Base-by-base conservation (phyloP, 2,329 filamentous ascomycete genomes). In the Pyrenophora tritici-repentis region DNA sequence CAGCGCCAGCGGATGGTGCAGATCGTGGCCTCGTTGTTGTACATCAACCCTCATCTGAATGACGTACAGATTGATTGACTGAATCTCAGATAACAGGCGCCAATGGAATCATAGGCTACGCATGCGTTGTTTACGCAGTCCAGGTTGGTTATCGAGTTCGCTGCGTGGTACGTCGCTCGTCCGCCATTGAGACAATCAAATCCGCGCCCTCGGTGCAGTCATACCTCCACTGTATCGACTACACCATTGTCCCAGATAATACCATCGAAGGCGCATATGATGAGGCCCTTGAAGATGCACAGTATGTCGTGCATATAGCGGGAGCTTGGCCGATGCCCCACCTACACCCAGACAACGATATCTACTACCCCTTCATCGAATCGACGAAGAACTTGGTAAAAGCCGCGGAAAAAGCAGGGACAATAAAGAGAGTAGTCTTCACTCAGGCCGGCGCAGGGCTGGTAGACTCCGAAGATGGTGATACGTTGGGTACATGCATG, bases 91-190 rank as follows among this genome's bases (percentile, higher is more conserved):
- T 73, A 10, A 73, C 70, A 3, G 70, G 70, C 26, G 66, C 67
- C 31, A 73, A 73, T 41, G 68, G 70, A 32, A 70, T 66, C 4
- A 72, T 72, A 20, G 70, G 70, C 10, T 72, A 71, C 39, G 62
- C 62, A 9, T 68, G 60, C 35, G 57, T 62, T 4, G 41, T 68
- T 1, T 56, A 70, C 36, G 68, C 68, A 5, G 50, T 72, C 2
- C 53, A 56, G 3, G 54, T 16, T 3, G 65, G 66, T 12, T 71
- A 71, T 42, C 63, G 63, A 8, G 70, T 73, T 7, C 68, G 68
- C 12, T 72, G 68, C 47, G 57, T 73, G 29, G 62, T 73, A 1
- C 67, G 70, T 7, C 61, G 65, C 12, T 46, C 63, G 47, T 54
- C 58, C n/a, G 68, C 66, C 2, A 61, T 72, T 18, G 46, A 47